Base-by-base conservation (phyloP, 192 early-diverging fungal species). In the Backusella westeae region DNA sequence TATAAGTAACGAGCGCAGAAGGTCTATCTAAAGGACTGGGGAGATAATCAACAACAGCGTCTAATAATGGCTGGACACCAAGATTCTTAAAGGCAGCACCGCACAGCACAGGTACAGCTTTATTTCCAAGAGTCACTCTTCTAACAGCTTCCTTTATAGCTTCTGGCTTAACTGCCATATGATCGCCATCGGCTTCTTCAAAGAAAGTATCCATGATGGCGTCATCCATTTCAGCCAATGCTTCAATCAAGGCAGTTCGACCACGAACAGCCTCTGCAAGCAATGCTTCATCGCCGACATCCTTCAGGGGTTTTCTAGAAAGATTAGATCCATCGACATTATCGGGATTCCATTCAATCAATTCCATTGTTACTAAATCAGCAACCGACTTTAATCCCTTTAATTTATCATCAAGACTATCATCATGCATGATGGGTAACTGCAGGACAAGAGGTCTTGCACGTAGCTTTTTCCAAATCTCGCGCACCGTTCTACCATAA, bases 31-130 rank as follows among this genome's bases (percentile, higher is more conserved):
- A 71, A 0, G 97, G 97, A 0, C 87, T 87, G 0, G 97, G 97
- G 3, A 99, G 79, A 78, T 95, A 98, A 66, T 96, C 89, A 34
- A 93, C 73, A 0, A 96, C 87, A 23, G 96, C 95, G 78, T 99
- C 96, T 76, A 99, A 85, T 23, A 98, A 79, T 21, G 96, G 95
- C 74, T 99, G 96, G 5, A 99, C 97, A 15, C 97, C 97, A 17
- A 95, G 85, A 73, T 98, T 96, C 72, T 88, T 90, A 85, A 93
- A 96, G 38, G 94, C 84, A 2, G 96, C 91, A n/a, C 95, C 96
- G 46, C 92, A 93, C 7, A 97, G 81, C 3, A 99, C 96, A 6
- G 97, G 96, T 0, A 95, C 89, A 2, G 87, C 92, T 41, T 83
- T 85, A 3, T 90, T 90, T 6, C 78, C 83, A 26, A 95, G 44